Percentiles rank a stretch among this genome's conserved stretches.
Conservation (phyloP, 139 green algal species). For the Chlamydomonas eustigma region DNA sequence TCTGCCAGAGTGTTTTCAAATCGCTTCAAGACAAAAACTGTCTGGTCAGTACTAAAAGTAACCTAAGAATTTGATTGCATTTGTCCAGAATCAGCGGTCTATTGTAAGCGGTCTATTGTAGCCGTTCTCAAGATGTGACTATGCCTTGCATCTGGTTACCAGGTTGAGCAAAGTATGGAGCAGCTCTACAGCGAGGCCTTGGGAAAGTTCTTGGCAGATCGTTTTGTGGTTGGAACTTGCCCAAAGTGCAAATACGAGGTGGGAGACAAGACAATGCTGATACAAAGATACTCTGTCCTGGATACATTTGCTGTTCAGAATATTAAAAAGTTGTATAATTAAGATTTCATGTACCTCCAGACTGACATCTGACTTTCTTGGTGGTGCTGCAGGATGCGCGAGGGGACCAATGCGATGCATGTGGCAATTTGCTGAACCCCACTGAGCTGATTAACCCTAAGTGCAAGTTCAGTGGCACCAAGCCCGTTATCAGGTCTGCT, state of each 20-base stretch:
- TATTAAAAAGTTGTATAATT: too few relatives aligned
- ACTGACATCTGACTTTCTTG: too few relatives aligned
- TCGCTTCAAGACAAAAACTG: slow-evolving; percentile 31
- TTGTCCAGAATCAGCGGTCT: too few relatives aligned
- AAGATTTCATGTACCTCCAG: too few relatives aligned
- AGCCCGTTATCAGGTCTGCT: slow-evolving; percentile 35
- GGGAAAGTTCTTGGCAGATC: slow-evolving; percentile 93
- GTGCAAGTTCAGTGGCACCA: slow-evolving; percentile 83
- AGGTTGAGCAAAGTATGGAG: slow-evolving; percentile 63
- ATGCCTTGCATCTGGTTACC: too few relatives aligned
- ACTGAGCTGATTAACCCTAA: slow-evolving; percentile 88
- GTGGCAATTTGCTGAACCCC: slow-evolving; percentile 87
- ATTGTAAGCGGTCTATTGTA: too few relatives aligned
- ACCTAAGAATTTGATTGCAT: too few relatives aligned
- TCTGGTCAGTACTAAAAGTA: neutral
- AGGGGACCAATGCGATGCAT: slow-evolving; percentile 83
- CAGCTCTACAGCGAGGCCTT: slow-evolving; percentile 79
- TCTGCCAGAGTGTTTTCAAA: slow-evolving; percentile 63
- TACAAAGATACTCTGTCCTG: too few relatives aligned
- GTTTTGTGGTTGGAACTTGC: slow-evolving; percentile 91
- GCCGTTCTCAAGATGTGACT: too few relatives aligned
- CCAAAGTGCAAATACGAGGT: slow-evolving; percentile 89
- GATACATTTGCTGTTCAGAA: too few relatives aligned
- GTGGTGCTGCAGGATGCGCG: slow-evolving; percentile 41
- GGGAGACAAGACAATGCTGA: too few relatives aligned